Conservation (phyloP, 169 alveolate species). For the Perkinsus marinus region DNA sequence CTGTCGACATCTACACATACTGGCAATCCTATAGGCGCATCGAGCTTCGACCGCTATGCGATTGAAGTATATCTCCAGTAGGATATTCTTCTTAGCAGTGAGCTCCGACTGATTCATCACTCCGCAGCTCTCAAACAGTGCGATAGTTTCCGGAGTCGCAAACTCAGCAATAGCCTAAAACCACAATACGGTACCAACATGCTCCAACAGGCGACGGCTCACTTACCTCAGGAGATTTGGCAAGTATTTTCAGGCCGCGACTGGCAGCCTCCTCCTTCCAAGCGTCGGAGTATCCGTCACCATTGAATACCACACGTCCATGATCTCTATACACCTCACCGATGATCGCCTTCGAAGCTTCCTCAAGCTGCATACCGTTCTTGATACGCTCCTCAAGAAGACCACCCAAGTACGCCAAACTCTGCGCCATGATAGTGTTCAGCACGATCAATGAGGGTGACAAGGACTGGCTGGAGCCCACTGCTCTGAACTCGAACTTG, state of each 20-base stretch:
- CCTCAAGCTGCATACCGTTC: neutral
- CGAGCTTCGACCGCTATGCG: neutral
- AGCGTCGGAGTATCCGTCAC: neutral
- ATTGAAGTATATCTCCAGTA: neutral
- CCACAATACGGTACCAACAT: neutral
- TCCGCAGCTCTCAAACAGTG: neutral
- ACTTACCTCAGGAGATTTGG: neutral
- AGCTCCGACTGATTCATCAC: neutral
- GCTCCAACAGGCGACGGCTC: neutral
- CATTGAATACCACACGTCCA: neutral
- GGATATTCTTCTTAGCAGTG: neutral
- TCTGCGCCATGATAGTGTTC: neutral
- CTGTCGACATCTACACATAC: neutral
- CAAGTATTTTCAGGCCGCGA: neutral
- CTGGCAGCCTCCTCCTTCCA: neutral
- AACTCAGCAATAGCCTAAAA: neutral
- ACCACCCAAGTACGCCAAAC: neutral
- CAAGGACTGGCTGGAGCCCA: neutral
- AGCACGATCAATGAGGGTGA: neutral
- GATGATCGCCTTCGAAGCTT: neutral
- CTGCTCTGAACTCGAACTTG: neutral
- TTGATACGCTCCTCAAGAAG: neutral
- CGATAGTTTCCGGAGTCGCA: neutral
- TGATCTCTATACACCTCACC: neutral
- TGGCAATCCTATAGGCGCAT: neutral